These are phyloP conservation scores for Phytopythium kandeliae DNA, from an alignment of 352 stramenopile genomes.

Conservation along the genomic window DNA sequence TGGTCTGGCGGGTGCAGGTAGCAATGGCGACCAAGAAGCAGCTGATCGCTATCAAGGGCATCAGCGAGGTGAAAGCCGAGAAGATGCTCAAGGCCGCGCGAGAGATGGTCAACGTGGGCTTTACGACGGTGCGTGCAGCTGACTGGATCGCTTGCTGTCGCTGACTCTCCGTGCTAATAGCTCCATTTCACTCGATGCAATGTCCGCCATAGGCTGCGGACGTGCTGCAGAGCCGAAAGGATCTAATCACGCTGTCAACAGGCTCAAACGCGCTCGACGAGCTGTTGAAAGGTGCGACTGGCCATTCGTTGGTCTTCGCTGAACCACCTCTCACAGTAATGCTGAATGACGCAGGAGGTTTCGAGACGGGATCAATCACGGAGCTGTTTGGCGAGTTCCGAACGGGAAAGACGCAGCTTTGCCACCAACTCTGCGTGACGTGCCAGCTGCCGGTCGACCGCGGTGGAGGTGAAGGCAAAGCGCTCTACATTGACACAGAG, in stretches of 20 bases:
- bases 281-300: constrained; percentile 68
- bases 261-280: constrained; percentile 88
- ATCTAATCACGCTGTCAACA: constrained; percentile 94
- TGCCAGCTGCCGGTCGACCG: constrained; percentile 97
- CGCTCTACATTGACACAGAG: constrained; percentile 99
- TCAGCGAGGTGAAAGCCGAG: constrained; percentile 98
- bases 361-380: constrained; percentile 98
- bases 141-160: no score
- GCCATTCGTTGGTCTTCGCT: not conserved
- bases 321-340: not conserved
- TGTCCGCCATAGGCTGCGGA: constrained; percentile 61
- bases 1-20: no score
- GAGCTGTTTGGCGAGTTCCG: constrained; percentile 99
- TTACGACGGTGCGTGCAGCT: constrained; percentile 91
- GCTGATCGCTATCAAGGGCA: constrained; percentile 98
- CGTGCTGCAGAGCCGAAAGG: constrained; percentile 83
- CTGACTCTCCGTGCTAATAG: not conserved
- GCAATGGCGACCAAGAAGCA: constrained; percentile 97
- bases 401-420: constrained; percentile 99
- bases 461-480: constrained; percentile 96
- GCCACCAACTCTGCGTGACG: constrained; percentile 99
- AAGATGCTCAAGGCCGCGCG: constrained; percentile 98
- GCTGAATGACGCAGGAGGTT: constrained; percentile 67
- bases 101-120: constrained; percentile 97
- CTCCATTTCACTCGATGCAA: no score